A percentile compares a stretch with the other conserved stretches of the same genome.
Evolutionary conservation across 2,329 filamentous ascomycete species (phyloP).

Genomic region (Fusarium pseudonygamai): DNA sequence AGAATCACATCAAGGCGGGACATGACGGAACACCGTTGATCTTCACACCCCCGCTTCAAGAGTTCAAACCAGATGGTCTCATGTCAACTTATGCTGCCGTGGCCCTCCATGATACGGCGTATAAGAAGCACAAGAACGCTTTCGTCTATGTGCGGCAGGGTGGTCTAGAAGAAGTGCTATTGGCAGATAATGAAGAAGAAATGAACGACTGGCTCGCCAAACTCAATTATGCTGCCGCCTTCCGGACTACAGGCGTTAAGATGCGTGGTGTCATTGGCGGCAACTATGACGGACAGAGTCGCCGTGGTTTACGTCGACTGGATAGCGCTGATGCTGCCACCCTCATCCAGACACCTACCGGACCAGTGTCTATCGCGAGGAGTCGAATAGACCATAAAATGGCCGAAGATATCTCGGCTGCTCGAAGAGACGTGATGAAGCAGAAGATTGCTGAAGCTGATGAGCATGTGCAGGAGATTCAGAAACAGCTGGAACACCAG

Average conservation of each 20-base stretch:
- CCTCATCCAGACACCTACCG: slow-evolving; percentile 74
- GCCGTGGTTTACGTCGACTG: slow-evolving; percentile 76
- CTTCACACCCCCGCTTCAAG: slow-evolving; percentile 88
- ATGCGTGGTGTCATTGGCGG: slow-evolving; percentile 89
- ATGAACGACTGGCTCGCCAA: slow-evolving; percentile 98
- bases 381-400: slow-evolving; percentile 82
- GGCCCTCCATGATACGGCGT: slow-evolving; percentile 83
- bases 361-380: slow-evolving; percentile 77
- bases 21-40: slow-evolving; percentile 80
- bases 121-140: slow-evolving; percentile 95
- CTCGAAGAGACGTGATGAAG: slow-evolving; percentile 82
- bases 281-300: slow-evolving; percentile 83
- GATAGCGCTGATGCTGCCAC: slow-evolving; percentile 69
- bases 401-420: slow-evolving; percentile 84
- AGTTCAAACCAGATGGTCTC: slow-evolving; percentile 93
- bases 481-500: slow-evolving; percentile 83
- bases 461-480: slow-evolving; percentile 75
- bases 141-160: slow-evolving; percentile 91
- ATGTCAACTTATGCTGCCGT: slow-evolving; percentile 96
- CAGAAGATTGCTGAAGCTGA: slow-evolving; percentile 86
- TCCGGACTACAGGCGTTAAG: slow-evolving; percentile 88
- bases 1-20: slow-evolving; percentile 80
- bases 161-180: slow-evolving; percentile 86
- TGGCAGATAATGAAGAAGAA: slow-evolving; percentile 90
- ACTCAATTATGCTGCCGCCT: slow-evolving; percentile 95